These are phyloP conservation scores for Cyberlindnera mycetangii DNA, from an alignment of 805 yeast species.

Conservation along the genomic window DNA sequence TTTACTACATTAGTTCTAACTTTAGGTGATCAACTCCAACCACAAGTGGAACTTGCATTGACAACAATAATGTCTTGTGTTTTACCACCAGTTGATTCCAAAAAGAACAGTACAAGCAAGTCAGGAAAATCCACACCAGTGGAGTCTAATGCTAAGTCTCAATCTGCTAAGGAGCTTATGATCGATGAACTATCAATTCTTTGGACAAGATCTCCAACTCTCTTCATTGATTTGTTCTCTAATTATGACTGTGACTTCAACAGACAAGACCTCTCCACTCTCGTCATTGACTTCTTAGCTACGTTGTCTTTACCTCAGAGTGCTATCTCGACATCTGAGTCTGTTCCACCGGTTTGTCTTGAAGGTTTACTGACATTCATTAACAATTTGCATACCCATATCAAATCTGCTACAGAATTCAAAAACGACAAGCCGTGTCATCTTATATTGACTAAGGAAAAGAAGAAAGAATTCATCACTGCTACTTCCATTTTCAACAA, in stretches of 20 bases:
- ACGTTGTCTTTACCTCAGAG: conserved; percentile 83
- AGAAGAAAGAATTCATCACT: conserved; percentile 71
- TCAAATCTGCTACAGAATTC: conserved; percentile 23
- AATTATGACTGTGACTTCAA: conserved; percentile 91
- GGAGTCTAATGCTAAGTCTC: conserved; percentile 25
- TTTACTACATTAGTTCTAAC: conserved; percentile 70
- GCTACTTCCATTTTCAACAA: conserved; percentile 77
- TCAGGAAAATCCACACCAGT: conserved; percentile 34
- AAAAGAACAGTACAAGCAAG: conserved; percentile 11
- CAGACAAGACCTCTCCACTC: conserved; percentile 70
- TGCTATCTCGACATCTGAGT: conserved; percentile 73
- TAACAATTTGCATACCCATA: conserved; percentile 53
- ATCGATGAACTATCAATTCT: conserved; percentile 79
- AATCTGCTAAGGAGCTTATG: conserved; percentile 67
- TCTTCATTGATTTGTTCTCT: conserved; percentile 73
- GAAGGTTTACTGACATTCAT: conserved; percentile 80
- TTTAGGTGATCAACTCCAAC: conserved; percentile 60
- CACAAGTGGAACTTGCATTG: conserved; percentile 77
- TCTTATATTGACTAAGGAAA: conserved; percentile 33
- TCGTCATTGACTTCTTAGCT: conserved; percentile 67
- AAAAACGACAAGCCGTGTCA: conserved; percentile 16
- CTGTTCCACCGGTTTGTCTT: conserved; percentile 89
- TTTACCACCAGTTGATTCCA: conserved; percentile 33
- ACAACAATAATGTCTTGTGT: conserved; percentile 61
- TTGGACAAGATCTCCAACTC: conserved; percentile 77